phyloP scores from a whole-genome alignment of 441 rosid genomes.

The Pelargonium cotyledonis region DNA sequence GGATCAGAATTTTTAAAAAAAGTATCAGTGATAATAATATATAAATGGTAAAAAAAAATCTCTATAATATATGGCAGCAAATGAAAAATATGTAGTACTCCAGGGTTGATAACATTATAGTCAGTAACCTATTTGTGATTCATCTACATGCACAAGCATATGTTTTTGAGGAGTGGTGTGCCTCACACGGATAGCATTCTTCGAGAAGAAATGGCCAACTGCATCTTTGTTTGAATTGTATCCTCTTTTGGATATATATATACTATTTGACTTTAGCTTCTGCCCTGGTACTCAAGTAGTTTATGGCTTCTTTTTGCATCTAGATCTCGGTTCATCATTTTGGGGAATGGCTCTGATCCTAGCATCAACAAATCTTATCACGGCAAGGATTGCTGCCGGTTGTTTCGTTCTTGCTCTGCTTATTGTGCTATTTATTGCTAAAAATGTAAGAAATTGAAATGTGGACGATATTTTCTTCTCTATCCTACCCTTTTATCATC shows the following conservation, averaged over 20 bases:
- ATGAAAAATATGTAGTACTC: no score
- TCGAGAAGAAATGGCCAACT: neutral
- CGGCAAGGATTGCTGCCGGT: slow-evolving; percentile 89
- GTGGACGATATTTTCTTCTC: neutral
- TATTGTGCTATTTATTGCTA: slow-evolving; percentile 70
- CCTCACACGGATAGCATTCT: neutral
- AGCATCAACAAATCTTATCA: slow-evolving; percentile 69
- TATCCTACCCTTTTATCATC: neutral
- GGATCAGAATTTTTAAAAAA: no score
- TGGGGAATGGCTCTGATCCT: slow-evolving; percentile 96
- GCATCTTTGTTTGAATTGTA: neutral
- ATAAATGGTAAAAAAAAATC: no score
- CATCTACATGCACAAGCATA: neutral
- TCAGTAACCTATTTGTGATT: neutral
- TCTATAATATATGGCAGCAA: no score
- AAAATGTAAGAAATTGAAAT: slow-evolving; percentile 52
- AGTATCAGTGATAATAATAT: no score
- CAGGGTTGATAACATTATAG: neutral
- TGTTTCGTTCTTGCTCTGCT: slow-evolving; percentile 62
- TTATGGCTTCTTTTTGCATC: slow-evolving; percentile 16
- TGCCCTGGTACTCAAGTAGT: neutral
- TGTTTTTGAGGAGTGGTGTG: neutral
- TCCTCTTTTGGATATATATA: neutral
- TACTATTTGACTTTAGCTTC: slow-evolving; percentile 4
- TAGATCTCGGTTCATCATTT: slow-evolving; percentile 92